Evolutionary conservation across 148 eudicot genomes (phyloP), one percentile per base, ranked within the genome.

Genomic region (Arctostaphylos glauca): DNA sequence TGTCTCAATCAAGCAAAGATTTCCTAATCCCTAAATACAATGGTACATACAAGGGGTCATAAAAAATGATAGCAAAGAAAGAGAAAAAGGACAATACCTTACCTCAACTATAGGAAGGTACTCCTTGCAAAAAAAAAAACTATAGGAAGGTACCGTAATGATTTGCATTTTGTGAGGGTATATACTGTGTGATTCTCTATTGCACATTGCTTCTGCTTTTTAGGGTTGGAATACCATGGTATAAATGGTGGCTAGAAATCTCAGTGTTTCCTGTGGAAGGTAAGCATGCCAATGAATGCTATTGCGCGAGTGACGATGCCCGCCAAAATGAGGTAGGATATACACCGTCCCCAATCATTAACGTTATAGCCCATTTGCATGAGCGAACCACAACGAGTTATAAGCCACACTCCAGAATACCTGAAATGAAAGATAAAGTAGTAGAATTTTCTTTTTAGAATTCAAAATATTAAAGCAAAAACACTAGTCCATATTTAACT

Each of bases 401-500:
- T 90, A 9, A 92, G 86, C 94, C 94, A 92, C 19, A 90, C 94
- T 83, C 94, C 94, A 23, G 86, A 84, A 79, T 90, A 92, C 88
- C 94, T 92, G 92, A 68, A 73, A 7, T 50, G 68, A 21, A 55
- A 77, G n/a, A 79, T 59, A n/a, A n/a, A 31, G 48, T 21, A 44
- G 52, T 68, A 52, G 6, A 16, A 47, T 66, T 10, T 16, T 44
- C 9, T 13, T 3, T 50, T 3, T 50, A 13, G 7, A 14, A 15
- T 9, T n/a, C 12, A 7, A 16, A 67, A 48, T 2, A 9, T 15
- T 48, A 8, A 21, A 74, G 19, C 3, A 21, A 19, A 6, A 46
- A 46, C 50, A 71, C 12, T 10, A 73, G 18, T 18, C 19, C 15
- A 73, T 47, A 9, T 73, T 73, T 47, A 46, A 73, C 46, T 71